phyloP scores from a whole-genome alignment of 148 eudicot genomes.

The Nyssa sinensis region DNA sequence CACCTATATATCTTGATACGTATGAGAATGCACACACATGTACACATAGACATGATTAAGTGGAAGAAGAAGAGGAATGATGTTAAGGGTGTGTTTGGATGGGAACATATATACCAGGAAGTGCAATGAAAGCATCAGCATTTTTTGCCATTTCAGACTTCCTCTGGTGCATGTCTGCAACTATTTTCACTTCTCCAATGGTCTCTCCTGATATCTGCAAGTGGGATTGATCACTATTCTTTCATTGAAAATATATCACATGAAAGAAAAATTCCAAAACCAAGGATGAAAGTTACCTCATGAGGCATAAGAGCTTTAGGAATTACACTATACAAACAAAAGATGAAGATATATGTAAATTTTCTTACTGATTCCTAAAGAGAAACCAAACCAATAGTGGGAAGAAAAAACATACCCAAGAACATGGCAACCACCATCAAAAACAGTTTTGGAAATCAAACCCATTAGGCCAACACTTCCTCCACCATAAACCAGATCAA shows the following conservation, averaged over 20 bases:
- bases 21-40: not conserved
- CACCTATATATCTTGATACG: slow-evolving; percentile 37
- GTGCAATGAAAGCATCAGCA: slow-evolving; percentile 86
- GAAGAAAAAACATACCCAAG: slow-evolving; percentile 51
- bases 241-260: not conserved
- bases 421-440: slow-evolving; percentile 73
- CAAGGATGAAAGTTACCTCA: slow-evolving; percentile 44
- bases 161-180: slow-evolving; percentile 76
- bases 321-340: slow-evolving; percentile 45
- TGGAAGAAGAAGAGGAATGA: not conserved
- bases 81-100: not conserved
- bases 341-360: not conserved
- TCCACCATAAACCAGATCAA: slow-evolving; percentile 78
- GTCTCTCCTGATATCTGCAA: slow-evolving; percentile 64
- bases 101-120: slow-evolving; percentile 50
- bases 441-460: slow-evolving; percentile 63
- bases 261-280: not conserved
- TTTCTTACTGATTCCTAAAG: not conserved
- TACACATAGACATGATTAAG: not conserved
- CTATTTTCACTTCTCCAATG: slow-evolving; percentile 60
- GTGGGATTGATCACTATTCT: not conserved
- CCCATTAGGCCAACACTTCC: slow-evolving; percentile 87
- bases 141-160: slow-evolving; percentile 75
- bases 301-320: slow-evolving; percentile 58
- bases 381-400: not conserved